These are phyloP conservation scores for Venturia carpophila DNA, from an alignment of 2,329 filamentous ascomycete species.

Conservation along the genomic window DNA sequence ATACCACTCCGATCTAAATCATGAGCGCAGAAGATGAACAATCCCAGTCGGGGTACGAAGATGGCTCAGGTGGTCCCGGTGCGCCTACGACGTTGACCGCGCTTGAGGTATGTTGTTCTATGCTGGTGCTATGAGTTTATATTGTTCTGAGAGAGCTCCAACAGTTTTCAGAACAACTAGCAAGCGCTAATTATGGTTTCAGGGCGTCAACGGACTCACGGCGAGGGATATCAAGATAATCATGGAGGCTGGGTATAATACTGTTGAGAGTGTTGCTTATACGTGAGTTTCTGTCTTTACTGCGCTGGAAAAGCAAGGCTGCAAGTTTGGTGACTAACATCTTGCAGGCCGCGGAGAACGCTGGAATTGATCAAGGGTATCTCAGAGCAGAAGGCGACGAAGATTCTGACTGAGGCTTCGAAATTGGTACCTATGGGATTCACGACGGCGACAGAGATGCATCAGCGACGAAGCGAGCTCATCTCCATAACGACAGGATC, in stretches of 20 bases:
- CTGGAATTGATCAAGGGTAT: constrained; percentile 97
- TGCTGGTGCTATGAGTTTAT: background rate
- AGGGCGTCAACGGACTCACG: constrained; percentile 86
- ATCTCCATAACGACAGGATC: constrained; percentile 98
- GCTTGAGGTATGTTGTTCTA: constrained; percentile 60
- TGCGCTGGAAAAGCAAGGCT: background rate
- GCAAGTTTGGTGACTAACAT: constrained; percentile 20
- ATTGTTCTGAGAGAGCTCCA: background rate
- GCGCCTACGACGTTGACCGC: constrained; percentile 84
- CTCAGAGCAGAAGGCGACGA: constrained; percentile 90
- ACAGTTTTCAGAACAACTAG: background rate
- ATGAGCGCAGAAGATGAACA: constrained; percentile 18
- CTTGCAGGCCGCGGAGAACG: constrained; percentile 55
- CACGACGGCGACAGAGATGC: constrained; percentile 98
- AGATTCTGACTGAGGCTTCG: constrained; percentile 83
- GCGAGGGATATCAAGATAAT: constrained; percentile 91
- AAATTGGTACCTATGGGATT: constrained; percentile 99
- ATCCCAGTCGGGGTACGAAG: constrained; percentile 17
- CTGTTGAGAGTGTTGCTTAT: constrained; percentile 92
- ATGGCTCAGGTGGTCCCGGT: constrained; percentile 65
- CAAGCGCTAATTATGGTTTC: background rate
- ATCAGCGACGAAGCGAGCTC: constrained; percentile 88
- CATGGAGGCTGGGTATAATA: constrained; percentile 86
- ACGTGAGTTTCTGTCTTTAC: constrained; percentile 49
- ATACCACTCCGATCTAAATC: background rate